Base-by-base conservation (phyloP, 176 grass and related monocot genomes). In the Eragrostis curvula region DNA sequence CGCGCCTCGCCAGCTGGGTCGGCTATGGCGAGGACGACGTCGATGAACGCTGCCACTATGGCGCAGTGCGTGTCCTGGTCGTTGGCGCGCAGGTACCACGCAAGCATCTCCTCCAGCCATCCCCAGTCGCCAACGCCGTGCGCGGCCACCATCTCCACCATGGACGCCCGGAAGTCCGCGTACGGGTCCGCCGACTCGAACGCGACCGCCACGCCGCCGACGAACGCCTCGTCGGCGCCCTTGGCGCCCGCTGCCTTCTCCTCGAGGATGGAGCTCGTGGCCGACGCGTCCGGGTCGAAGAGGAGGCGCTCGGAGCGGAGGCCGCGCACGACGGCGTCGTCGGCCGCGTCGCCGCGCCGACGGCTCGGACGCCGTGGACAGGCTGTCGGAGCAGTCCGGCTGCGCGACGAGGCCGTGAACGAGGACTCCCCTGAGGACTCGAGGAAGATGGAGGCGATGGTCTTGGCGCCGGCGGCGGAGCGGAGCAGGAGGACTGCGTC, bases 151-250 rank as follows among this genome's bases (percentile, higher is more conserved):
- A 97, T 97, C 87, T 91, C 91, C 64, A 83, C 77, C 88, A 97
- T 97, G 40, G 94, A 97, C 84, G 59, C 79, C 24, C 85, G 81
- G 79, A 97, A 97, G 79, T 97, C 94, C 52, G 6, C 62, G 94
- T 97, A 97, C 60, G 91, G 94, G 71, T 97, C 88, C 21, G 83
- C 86, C 59, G 94, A 97, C 73, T 93, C 86, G 75, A 97, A 85
- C 71, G 89, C 86, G 23, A 93, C 55, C 24, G 94, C 91, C 74
- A 91, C 73, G 53, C 86, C 79, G 27, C 84, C 83, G 36, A 49
- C 62, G 83, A 92, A 92, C 12, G 55, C 64, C 52, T 40, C 78
- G 24, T 1, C 16, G 2, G 3, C 57, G 25, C 5, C 62, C 7
- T n/a, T n/a, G n/a, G 3, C 24, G 23, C 6, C 47, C 12, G 7